These are phyloP conservation scores for Gossypium aridum DNA, from an alignment of 441 rosid species.

Conservation along the genomic window DNA sequence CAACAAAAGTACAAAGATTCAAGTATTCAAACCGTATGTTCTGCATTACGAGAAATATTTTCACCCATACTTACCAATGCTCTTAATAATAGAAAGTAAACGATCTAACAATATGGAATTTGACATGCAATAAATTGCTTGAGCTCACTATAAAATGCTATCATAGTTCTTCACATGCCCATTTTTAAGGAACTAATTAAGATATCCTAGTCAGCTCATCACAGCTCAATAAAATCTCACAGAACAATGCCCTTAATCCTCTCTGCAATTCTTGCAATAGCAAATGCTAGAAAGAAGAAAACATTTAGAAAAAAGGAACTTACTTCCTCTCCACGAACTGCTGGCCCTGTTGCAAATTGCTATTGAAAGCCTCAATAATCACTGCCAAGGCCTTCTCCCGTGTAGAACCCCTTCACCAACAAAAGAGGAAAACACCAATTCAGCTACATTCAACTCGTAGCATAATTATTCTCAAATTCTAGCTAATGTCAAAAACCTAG, in stretches of 20 bases:
- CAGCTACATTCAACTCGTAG: conserved; percentile 1
- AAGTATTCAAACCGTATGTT: not conserved
- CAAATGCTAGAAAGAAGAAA: not conserved
- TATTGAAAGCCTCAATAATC: conserved; percentile 70
- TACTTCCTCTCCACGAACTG: conserved; percentile 82
- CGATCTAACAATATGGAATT: not conserved
- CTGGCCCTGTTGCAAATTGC: conserved; percentile 43
- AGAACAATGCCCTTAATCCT: not conserved
- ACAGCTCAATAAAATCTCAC: not conserved
- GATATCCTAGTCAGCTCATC: not conserved
- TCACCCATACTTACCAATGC: not conserved
- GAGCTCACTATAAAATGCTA: not conserved
- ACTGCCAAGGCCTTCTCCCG: conserved; percentile 75
- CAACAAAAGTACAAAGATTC: not conserved
- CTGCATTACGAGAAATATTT: not conserved
- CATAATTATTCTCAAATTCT: not conserved
- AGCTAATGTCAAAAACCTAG: not conserved
- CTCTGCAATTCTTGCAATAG: not conserved
- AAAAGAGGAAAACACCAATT: conserved; percentile 5
- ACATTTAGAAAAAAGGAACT: conserved; percentile 7
- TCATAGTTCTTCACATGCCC: not conserved
- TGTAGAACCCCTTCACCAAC: conserved; percentile 62
- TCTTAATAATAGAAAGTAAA: not conserved
- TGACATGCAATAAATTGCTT: not conserved
- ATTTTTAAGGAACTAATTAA: not conserved